Base-by-base conservation (phyloP, 805 yeast genomes). In the Candida caryicola region DNA sequence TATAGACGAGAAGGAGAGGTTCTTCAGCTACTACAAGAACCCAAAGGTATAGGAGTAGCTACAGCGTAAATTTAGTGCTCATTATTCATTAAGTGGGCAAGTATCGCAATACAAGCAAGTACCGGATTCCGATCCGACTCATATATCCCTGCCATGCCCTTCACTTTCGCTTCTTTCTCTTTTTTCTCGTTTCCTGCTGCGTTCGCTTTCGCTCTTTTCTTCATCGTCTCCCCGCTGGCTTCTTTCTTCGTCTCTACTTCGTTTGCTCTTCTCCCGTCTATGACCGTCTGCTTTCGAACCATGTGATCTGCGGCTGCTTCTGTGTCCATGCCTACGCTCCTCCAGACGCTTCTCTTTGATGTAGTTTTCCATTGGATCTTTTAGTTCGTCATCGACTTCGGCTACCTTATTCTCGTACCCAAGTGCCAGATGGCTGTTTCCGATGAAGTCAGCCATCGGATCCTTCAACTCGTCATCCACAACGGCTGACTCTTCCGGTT, bases 331-430 rank as follows among this genome's bases (percentile, higher is more conserved):
- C 17, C 34, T 16, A 4, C 17, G 27, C 2, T 26, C 17, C 10
- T 34, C 27, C 40, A 25, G n/a, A n/a, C 12, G 10, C 14, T 5
- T 17, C 16, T 29, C 34, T 23, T 5, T 29, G 33, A 16, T 32
- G 36, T 46, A 60, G 8, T 43, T 45, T 8, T 59, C 64, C 68
- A 60, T 67, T 5, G 72, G 70, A 47, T 66, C 72, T n/a, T n/a
- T 37, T 17, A 29, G 14, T 15, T 27, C 32, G 19, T 34, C 27
- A 10, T 67, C 74, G 37, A 47, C 55, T n/a, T 62, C 68, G 31
- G 51, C 59, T 16, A 44, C 59, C 36, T 17, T 42, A 19, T 63
- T 33, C 52, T 57, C 29, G 43, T 31, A n/a, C n/a, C n/a, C n/a
- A n/a, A n/a, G n/a, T n/a, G n/a, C n/a, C n/a, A n/a, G n/a, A n/a